Percentiles rank a stretch among this genome's conserved stretches.
Conservation (phyloP, 2,329 filamentous ascomycete species). For the Nigrograna mackinnonii region DNA sequence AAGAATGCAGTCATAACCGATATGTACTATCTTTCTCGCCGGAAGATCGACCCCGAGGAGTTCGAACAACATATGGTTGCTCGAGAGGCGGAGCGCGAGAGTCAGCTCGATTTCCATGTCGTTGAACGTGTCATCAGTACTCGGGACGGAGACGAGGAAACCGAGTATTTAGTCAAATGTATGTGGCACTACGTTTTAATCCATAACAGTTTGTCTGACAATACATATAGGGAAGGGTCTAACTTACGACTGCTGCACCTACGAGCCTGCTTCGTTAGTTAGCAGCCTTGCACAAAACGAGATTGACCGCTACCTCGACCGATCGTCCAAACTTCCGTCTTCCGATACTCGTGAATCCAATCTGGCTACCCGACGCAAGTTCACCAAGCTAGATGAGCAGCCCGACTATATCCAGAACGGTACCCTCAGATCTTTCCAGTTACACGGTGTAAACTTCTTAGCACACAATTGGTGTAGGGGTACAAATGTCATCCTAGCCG, state of each 20-base stretch:
- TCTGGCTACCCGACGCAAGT: conserved; percentile 64
- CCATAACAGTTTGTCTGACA: conserved; percentile 21
- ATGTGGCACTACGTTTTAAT: conserved; percentile 19
- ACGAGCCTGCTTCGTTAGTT: conserved; percentile 80
- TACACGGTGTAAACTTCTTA: conserved; percentile 92
- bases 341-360: conserved; percentile 81
- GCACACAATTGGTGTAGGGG: conserved; percentile 93
- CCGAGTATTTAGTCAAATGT: conserved; percentile 95
- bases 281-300: conserved; percentile 80
- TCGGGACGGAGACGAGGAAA: conserved; percentile 75
- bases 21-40: conserved; percentile 62
- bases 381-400: conserved; percentile 69
- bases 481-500: conserved; percentile 95
- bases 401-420: conserved; percentile 84
- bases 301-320: conserved; percentile 89
- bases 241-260: conserved; percentile 92
- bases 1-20: conserved; percentile 81
- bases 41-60: conserved; percentile 74
- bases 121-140: conserved; percentile 91
- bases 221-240: conserved; percentile 71
- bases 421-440: conserved; percentile 87
- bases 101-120: conserved; percentile 85
- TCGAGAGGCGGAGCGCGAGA: conserved; percentile 86
- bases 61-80: conserved; percentile 95
- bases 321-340: conserved; percentile 76